Evolutionary conservation across 208 protist genomes (phyloP).

Genomic region (Leishmania arabica): DNA sequence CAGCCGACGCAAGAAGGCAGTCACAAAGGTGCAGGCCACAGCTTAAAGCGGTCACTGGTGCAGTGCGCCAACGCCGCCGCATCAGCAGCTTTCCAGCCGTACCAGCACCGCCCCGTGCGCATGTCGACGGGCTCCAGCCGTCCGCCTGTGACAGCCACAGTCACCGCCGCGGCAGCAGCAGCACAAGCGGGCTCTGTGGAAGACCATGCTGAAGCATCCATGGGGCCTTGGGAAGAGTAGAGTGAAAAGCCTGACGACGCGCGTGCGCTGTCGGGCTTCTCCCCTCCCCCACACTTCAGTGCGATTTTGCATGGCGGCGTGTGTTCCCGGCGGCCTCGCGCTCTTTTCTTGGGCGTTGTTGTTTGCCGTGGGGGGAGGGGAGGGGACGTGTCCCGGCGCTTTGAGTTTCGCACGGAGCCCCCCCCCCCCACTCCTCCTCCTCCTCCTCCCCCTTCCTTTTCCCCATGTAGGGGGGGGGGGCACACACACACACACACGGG

Average conservation of each 20-base stretch:
- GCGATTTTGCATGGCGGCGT: no score
- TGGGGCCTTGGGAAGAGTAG: slow-evolving; percentile 19
- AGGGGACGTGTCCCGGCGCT: no score
- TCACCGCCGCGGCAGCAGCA: not conserved
- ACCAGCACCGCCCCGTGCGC: not conserved
- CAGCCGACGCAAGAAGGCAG: not conserved
- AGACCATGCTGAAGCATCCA: not conserved
- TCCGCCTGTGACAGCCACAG: not conserved
- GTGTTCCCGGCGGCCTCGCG: no score
- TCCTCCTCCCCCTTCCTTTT: no score
- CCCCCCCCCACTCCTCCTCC: no score
- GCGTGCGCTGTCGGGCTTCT: not conserved
- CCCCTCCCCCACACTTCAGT: not conserved
- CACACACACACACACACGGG: no score
- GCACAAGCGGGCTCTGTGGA: slow-evolving; percentile 4
- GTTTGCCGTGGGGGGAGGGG: no score
- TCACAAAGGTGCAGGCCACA: not conserved
- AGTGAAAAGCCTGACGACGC: not conserved
- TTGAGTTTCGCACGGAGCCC: no score
- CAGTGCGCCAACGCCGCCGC: slow-evolving; percentile 15
- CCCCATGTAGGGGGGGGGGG: no score
- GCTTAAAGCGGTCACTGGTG: slow-evolving; percentile 1
- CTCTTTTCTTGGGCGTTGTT: no score
- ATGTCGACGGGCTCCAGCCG: not conserved
- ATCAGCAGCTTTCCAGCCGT: not conserved